Conservation (phyloP, 139 green algal genomes). For the Chlorella vulgaris region DNA sequence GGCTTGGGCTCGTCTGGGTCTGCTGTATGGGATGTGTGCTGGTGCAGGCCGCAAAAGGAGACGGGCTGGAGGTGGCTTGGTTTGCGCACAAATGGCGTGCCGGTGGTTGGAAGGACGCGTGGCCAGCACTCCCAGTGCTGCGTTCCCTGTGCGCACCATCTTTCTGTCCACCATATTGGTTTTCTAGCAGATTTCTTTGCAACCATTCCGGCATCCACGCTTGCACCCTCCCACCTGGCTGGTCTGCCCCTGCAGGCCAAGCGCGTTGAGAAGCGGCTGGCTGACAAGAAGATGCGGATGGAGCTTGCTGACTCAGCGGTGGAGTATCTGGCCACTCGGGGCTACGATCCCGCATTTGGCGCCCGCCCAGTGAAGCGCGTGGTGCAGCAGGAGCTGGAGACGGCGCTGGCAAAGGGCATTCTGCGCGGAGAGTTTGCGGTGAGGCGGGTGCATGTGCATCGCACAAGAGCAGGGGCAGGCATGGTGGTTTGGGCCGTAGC, state of each 20-base stretch:
- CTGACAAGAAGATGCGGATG: constrained; percentile 89
- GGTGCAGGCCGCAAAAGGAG: too few relatives aligned
- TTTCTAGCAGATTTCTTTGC: background rate
- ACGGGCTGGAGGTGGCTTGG: too few relatives aligned
- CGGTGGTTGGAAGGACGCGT: too few relatives aligned
- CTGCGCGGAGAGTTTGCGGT: constrained; percentile 71
- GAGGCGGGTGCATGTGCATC: background rate
- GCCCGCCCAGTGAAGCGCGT: constrained; percentile 97
- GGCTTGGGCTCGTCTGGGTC: too few relatives aligned
- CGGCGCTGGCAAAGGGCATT: constrained; percentile 83
- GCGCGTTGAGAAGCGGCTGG: constrained; percentile 75
- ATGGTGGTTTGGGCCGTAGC: too few relatives aligned
- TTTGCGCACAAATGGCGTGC: too few relatives aligned
- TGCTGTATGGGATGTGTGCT: background rate
- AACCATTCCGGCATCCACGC: background rate
- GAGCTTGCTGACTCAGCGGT: constrained; percentile 70
- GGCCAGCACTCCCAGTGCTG: too few relatives aligned
- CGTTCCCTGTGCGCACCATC: too few relatives aligned
- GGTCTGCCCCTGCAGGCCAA: constrained; percentile 65
- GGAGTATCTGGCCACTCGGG: constrained; percentile 73
- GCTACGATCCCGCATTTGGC: constrained; percentile 95
- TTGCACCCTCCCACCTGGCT: too few relatives aligned
- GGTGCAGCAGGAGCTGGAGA: constrained; percentile 97
- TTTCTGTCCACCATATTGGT: background rate
- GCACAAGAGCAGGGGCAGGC: background rate